phyloP scores from a whole-genome alignment of 805 yeast species.

The Spathaspora passalidarum region DNA sequence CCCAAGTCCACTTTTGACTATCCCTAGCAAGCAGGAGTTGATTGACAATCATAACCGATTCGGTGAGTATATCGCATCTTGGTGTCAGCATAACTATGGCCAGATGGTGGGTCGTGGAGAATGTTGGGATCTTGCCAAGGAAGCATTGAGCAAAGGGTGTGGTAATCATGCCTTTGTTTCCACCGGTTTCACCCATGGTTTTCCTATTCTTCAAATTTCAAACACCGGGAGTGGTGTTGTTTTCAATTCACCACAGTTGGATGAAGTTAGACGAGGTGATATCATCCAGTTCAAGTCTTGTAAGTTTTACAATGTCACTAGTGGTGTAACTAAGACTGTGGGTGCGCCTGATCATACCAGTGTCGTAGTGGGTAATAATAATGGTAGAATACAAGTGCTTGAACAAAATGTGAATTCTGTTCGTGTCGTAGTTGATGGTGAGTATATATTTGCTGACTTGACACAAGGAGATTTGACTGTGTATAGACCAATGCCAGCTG shows the following conservation, averaged over 20 bases:
- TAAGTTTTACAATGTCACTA: constrained; percentile 33
- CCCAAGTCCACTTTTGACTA: constrained; percentile 41
- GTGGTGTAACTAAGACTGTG: constrained; percentile 32
- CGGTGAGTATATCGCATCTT: constrained; percentile 53
- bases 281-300: constrained; percentile 47
- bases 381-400: constrained; percentile 31
- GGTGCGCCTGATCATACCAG: constrained; percentile 58
- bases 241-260: constrained; percentile 21
- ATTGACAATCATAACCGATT: constrained; percentile 31
- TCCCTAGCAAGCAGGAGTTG: constrained; percentile 32
- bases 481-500: constrained; percentile 46
- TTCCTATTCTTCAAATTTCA: constrained; percentile 29
- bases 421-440: constrained; percentile 38
- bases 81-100: constrained; percentile 51
- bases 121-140: constrained; percentile 60
- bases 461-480: constrained; percentile 42
- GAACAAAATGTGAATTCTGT: constrained; percentile 51
- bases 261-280: constrained; percentile 53
- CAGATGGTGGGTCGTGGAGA: constrained; percentile 53
- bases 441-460: constrained; percentile 34
- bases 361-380: constrained; percentile 27
- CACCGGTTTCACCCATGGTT: constrained; percentile 47
- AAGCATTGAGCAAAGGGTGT: constrained; percentile 51
- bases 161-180: constrained; percentile 58
- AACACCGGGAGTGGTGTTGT: constrained; percentile 18